A percentile compares a stretch with the other conserved stretches of the same genome.
These are phyloP conservation scores for Trametes polyzona DNA, from an alignment of 1,284 basidiomycete genomes.

Conservation along the genomic window DNA sequence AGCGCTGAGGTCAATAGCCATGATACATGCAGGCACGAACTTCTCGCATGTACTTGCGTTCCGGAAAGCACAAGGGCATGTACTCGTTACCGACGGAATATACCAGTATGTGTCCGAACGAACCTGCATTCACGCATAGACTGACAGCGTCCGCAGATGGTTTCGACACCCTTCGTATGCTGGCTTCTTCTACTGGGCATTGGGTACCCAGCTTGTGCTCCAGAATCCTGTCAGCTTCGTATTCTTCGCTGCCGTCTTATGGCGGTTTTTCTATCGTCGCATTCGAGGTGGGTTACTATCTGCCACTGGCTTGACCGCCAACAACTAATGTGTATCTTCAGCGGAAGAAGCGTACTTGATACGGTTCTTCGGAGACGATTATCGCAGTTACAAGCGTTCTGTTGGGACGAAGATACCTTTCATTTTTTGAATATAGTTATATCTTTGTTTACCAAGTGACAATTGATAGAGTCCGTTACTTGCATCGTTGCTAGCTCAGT, in stretches of 20 bases:
- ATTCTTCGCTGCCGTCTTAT: conserved; percentile 68
- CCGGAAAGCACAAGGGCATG: conserved; percentile 73
- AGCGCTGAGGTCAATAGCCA: conserved; percentile 82
- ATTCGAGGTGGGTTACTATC: conserved; percentile 65
- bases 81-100: conserved; percentile 85
- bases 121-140: neutral
- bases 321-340: conserved; percentile 33
- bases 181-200: conserved; percentile 98
- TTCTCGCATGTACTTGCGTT: conserved; percentile 91
- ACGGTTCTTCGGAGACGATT: conserved; percentile 83
- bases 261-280: conserved; percentile 86
- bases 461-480: neutral
- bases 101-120: conserved; percentile 68
- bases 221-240: conserved; percentile 84
- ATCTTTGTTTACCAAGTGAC: too few species aligned
- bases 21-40: conserved; percentile 93
- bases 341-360: conserved; percentile 78
- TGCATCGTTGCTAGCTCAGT: neutral
- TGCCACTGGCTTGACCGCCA: neutral
- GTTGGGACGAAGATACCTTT: conserved; percentile 81
- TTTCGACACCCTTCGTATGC: conserved; percentile 96
- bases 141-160: conserved; percentile 56
- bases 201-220: conserved; percentile 93
- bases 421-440: conserved; percentile 48
- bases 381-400: conserved; percentile 66